Base-by-base conservation (phyloP, 139 green algal genomes). In the Picochlorum sp. region DNA sequence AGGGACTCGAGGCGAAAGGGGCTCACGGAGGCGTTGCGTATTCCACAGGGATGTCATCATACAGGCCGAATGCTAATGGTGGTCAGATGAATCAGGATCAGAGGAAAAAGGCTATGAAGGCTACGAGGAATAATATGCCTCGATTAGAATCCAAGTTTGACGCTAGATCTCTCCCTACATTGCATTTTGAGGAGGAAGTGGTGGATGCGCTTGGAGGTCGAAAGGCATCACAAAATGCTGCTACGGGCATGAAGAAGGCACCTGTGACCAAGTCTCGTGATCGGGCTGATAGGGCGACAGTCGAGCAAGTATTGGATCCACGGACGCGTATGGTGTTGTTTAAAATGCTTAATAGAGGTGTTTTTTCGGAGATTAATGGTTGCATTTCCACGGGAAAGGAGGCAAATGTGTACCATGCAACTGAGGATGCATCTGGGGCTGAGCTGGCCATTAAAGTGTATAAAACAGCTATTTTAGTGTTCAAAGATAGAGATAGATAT, bases 391-490 rank as follows among this genome's bases (percentile, higher is more conserved):
- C 94, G 2, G 94, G 94, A 63, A 99, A 99, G 70, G 93, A 99
- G 78, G 93, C 94, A 56, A 99, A 98, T 60, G 94, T 99, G 60
- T 98, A 98, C 73, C 86, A 96, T 60, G 93, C 88, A 45, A 34
- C 8, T 56, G 69, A 66, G 16, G 9, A 56, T 37, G 28, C 24
- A 7, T 21, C 30, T 20, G 34, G 14, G 16, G 3, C 0, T n/a
- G 89, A 96, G 60, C 51, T 98, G 57, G 92, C 92, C n/a, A 85
- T 98, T 69, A 98, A 98, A 71, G 83, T 99, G 31, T 99, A 95
- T 81, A 99, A 99, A 79, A 99, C 94, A 0, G 94, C 88, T 28
- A 97, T 99, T 60, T 81, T 99, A 15, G 92, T 95, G 2, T 99
- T 99, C 73, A 95, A 94, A 57, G 89, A 96, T 68, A 71, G 89